Evolutionary conservation across 352 stramenopile species (phyloP), one percentile per base, ranked within the genome.

Genomic region (Aphanomyces euteiches): DNA sequence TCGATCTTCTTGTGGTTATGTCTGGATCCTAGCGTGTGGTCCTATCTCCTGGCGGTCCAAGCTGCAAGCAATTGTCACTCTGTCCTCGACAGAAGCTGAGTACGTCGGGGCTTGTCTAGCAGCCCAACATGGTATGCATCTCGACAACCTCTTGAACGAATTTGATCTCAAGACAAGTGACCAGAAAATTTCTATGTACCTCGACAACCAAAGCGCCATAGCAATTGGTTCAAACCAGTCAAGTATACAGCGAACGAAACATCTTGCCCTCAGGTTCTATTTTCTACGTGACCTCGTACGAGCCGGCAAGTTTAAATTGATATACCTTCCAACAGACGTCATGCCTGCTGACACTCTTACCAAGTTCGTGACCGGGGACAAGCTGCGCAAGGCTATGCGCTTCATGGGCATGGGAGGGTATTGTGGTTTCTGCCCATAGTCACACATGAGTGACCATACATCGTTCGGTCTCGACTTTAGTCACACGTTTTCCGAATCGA

Each of bases 321-420:
- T 12, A 15, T 66, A 66, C 43, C 28, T 15, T 37, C 58, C 58
- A 12, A 56, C 58, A 17, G 3, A 66, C 38, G n/a, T 34, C 38
- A 66, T 66, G 58, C 13, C 58, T 1, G 58, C 58, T 28, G 58
- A 66, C 34, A 28, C 57, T 12, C 34, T 66, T 10, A 66, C 58
- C n/a, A 66, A 66, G 43, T 37, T 59, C 19, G 58, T 59, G 13
- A 15, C 58, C 43, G 28, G 28, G 10, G 13, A 15, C 13, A 66
- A 15, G 8, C 43, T 66, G 13, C 13, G n/a, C 34, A 57, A 57
- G 10, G 58, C 58, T 19, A 59, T 66, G 13, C 13, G 43, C 58
- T 38, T 57, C 43, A 66, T 66, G 58, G 58, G 38, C 43, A 66
- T 66, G 58, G 58, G 58, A 66, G 58, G 58, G 19, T 66, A 34